phyloP scores from a whole-genome alignment of 306 rosid species.

The Delonix regia region DNA sequence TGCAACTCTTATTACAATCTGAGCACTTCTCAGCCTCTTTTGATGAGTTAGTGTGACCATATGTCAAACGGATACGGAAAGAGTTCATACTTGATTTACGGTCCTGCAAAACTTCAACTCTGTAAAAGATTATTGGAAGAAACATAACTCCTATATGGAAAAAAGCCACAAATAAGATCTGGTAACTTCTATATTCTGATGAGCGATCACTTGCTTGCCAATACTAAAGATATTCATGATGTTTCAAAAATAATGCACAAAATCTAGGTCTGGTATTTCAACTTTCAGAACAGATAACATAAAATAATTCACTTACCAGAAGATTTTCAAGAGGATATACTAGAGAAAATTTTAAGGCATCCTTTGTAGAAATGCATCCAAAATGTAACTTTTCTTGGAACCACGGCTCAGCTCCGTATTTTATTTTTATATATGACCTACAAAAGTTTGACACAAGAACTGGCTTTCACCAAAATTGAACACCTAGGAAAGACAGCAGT shows the following conservation, averaged over 20 bases:
- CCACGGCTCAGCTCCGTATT: constrained; percentile 68
- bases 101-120: constrained; percentile 63
- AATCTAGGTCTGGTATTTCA: not conserved
- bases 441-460: constrained; percentile 28
- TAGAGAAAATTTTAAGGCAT: constrained; percentile 67
- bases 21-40: constrained; percentile 37
- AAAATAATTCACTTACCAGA: constrained; percentile 52
- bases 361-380: constrained; percentile 66
- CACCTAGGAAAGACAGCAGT: constrained; percentile 4
- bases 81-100: constrained; percentile 56
- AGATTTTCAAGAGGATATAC: constrained; percentile 62
- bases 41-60: constrained; percentile 45
- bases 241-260: not conserved
- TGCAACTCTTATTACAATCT: constrained; percentile 45
- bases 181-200: not conserved
- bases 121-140: constrained; percentile 19
- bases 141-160: not conserved
- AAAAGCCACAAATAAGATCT: not conserved
- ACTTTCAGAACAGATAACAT: not conserved
- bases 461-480: not conserved
- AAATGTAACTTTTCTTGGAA: constrained; percentile 49
- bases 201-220: not conserved
- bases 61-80: constrained; percentile 72
- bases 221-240: not conserved
- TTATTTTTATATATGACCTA: constrained; percentile 65